Percentiles rank a stretch among this genome's conserved stretches.
Evolutionary conservation across 805 yeast species (phyloP).

Genomic region (Limtongia smithiae): DNA sequence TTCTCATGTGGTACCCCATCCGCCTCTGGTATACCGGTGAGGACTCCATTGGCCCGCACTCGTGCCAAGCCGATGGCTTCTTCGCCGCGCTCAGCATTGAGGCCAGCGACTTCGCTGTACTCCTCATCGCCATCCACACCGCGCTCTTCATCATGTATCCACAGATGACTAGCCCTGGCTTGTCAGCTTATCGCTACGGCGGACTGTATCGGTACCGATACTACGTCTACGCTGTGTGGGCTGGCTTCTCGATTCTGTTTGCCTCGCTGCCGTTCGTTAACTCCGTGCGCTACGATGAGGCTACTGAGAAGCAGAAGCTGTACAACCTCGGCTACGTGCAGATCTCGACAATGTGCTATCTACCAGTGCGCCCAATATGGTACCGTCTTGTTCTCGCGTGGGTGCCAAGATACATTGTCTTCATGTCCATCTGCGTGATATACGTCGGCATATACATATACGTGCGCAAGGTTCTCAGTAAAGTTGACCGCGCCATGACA

Average conservation of each 20-base stretch:
- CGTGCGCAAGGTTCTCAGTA: constrained; percentile 59
- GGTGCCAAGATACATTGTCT: constrained; percentile 73
- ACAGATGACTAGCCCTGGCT: constrained; percentile 8
- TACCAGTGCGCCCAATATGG: constrained; percentile 72
- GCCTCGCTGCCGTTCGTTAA: constrained; percentile 69
- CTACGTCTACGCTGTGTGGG: constrained; percentile 55
- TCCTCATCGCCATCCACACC: constrained; percentile 79
- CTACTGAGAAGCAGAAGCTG: constrained; percentile 41
- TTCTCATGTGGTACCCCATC: constrained; percentile 63
- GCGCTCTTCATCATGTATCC: constrained; percentile 59
- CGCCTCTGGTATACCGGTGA: constrained; percentile 27
- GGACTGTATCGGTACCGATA: constrained; percentile 63
- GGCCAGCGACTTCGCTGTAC: constrained; percentile 75
- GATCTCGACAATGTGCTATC: constrained; percentile 70
- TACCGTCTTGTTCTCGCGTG: constrained; percentile 69
- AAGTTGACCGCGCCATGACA: constrained; percentile 6
- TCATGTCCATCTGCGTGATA: constrained; percentile 57
- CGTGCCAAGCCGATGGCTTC: constrained; percentile 27
- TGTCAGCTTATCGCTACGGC: constrained; percentile 22
- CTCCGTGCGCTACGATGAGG: neutral
- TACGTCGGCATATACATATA: constrained; percentile 70
- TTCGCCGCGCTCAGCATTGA: constrained; percentile 25
- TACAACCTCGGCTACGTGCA: constrained; percentile 46
- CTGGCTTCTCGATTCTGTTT: constrained; percentile 60
- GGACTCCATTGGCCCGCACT: constrained; percentile 19